These are phyloP conservation scores for Xylariaceae sp. DNA, from an alignment of 2,329 filamentous ascomycete genomes.

Conservation along the genomic window DNA sequence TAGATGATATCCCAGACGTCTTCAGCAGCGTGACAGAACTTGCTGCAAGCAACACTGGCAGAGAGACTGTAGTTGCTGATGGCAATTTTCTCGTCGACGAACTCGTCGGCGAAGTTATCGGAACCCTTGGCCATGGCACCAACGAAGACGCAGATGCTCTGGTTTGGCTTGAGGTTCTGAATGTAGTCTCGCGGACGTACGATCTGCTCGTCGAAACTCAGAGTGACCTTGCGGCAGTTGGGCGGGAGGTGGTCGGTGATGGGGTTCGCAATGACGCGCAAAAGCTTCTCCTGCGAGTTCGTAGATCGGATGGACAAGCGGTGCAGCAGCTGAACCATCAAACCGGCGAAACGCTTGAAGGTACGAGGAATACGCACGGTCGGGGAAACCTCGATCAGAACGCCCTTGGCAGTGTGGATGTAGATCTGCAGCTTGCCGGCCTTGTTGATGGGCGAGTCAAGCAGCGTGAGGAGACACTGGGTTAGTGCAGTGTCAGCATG, in stretches of 20 bases:
- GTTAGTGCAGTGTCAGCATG: conserved; percentile 38
- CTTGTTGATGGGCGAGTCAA: conserved; percentile 98
- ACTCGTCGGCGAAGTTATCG: conserved; percentile 90
- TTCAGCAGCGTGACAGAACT: conserved; percentile 97
- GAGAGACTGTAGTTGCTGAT: conserved; percentile 98
- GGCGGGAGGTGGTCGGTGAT: conserved; percentile 95
- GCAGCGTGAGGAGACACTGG: conserved; percentile 91
- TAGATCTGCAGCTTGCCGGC: conserved; percentile 96
- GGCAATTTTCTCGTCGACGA: conserved; percentile 94
- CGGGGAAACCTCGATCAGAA: conserved; percentile 96
- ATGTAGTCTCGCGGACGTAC: conserved; percentile 88
- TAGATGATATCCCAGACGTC: conserved; percentile 91
- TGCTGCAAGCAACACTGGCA: conserved; percentile 97
- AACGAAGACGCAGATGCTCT: conserved; percentile 96
- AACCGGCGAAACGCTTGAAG: conserved; percentile 96
- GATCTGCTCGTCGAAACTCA: conserved; percentile 87
- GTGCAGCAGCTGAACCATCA: conserved; percentile 98
- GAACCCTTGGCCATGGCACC: conserved; percentile 97
- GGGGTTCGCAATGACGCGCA: conserved; percentile 96
- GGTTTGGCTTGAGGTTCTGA: conserved; percentile 67
- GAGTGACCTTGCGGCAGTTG: conserved; percentile 95
- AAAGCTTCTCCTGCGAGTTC: conserved; percentile 93
- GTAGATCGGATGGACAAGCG: conserved; percentile 93
- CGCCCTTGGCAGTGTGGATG: conserved; percentile 95
- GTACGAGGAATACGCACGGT: conserved; percentile 95